Evolutionary conservation across 805 yeast species (phyloP).

Genomic region (Ogataea polymorpha): DNA sequence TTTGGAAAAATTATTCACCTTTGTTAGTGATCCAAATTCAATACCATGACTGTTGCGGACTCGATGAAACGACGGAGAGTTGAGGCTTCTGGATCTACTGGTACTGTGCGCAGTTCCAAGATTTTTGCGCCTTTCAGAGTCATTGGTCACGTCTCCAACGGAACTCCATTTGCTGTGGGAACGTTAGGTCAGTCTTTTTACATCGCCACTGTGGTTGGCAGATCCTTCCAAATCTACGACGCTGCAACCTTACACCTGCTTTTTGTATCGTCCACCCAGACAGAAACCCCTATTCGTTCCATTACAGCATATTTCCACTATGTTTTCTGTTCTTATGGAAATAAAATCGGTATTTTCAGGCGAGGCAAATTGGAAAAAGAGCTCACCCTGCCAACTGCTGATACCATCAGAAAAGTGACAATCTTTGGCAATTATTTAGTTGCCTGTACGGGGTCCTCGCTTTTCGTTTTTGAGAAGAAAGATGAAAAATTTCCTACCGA

Average conservation of each 20-base stretch:
- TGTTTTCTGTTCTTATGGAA: constrained; percentile 74
- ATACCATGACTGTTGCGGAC: constrained; percentile 8
- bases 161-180: constrained; percentile 82
- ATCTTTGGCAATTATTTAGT: constrained; percentile 79
- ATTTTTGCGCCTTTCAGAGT: constrained; percentile 84
- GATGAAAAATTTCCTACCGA: constrained; percentile 51
- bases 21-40: constrained; percentile 1
- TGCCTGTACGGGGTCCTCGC: constrained; percentile 42
- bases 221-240: constrained; percentile 88
- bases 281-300: constrained; percentile 65
- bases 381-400: constrained; percentile 30
- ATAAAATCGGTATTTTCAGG: constrained; percentile 70
- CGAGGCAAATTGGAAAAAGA: constrained; percentile 68
- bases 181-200: constrained; percentile 85
- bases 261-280: constrained; percentile 80
- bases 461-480: constrained; percentile 33
- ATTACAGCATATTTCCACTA: constrained; percentile 80
- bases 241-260: constrained; percentile 80
- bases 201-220: constrained; percentile 86
- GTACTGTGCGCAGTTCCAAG: constrained; percentile 38
- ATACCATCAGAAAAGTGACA: constrained; percentile 45
- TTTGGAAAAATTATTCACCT: constrained; percentile 5
- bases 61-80: constrained; percentile 13
- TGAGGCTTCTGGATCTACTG: neutral
- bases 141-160: constrained; percentile 87